Evolutionary conservation across 2,329 filamentous ascomycete species (phyloP), one percentile per base, ranked within the genome.

Genomic region (Phaeosphaeria sp.): DNA sequence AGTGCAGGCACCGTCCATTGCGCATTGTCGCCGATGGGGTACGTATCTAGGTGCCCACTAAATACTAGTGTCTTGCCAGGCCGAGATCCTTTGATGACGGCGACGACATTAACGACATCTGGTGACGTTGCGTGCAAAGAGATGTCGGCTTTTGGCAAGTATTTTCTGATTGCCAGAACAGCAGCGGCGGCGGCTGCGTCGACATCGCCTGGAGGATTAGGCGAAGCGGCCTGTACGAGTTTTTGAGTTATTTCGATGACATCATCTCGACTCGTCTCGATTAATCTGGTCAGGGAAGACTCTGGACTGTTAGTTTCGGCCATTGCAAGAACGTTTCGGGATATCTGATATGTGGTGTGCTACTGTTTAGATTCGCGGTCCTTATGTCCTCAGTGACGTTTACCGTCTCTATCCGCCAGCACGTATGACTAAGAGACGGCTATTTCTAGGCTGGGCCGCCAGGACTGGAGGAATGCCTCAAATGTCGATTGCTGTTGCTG

Each of bases 201-300:
- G 42, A 44, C 42, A 22, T 44, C 42, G n/a, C 42, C 42, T 10
- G 42, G 42, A 20, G 42, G 77, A 71, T 6, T 84, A 82, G 64
- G 72, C 82, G 33, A 52, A 13, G 25, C 46, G 13, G 22, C 46
- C 18, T 47, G 17, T 1, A 47, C 23, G 46, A 47, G 46, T 7
- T n/a, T 47, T 17, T 47, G 46, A 25, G 42, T 7, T 2, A 33
- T 42, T 11, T 47, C n/a, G 25, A 47, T 22, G 22, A 27, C 10
- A 13, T 27, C 25, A 27, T 27, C 25, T 9, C 25, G 25, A 9
- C 25, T 27, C 5, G 5, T 27, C 5, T 27, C 25, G 25, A 27
- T 4, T 5, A 27, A 5, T 9, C 25, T 4, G 4, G 5, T 27
- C 25, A 27, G 4, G 25, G 25, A 27, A 4, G 9, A 9, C 25